These are phyloP conservation scores for Russula ochroleuca DNA, from an alignment of 768 basidiomycete species.

Conservation along the genomic window DNA sequence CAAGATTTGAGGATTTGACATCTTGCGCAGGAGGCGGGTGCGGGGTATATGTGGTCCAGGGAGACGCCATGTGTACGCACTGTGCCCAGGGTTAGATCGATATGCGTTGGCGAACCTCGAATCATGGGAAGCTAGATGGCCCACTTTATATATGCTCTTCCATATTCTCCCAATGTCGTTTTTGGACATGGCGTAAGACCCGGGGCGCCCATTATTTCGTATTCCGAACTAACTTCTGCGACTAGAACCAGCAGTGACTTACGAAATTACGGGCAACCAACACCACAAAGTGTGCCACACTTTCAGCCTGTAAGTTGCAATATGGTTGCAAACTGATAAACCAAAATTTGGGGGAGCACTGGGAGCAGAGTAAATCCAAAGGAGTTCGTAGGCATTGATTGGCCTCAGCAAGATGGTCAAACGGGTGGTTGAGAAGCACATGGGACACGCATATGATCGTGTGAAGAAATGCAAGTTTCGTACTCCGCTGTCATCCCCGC, in stretches of 20 bases:
- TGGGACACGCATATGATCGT: too few relatives aligned
- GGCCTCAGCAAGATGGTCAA: too few relatives aligned
- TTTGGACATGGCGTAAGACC: not conserved
- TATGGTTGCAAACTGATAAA: not conserved
- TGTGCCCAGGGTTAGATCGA: not conserved
- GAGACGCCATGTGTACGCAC: constrained; percentile 2
- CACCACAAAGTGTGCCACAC: not conserved
- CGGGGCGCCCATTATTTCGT: not conserved
- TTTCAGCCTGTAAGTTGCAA: not conserved
- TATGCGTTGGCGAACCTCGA: not conserved
- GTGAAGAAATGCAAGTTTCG: too few relatives aligned
- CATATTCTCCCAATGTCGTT: not conserved
- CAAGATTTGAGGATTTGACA: not conserved
- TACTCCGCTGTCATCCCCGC: too few relatives aligned
- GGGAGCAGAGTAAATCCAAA: too few relatives aligned
- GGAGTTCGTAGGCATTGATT: too few relatives aligned
- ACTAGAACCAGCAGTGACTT: not conserved
- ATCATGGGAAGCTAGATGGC: not conserved
- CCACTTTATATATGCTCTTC: not conserved
- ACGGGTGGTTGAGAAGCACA: too few relatives aligned
- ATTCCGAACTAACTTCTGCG: not conserved
- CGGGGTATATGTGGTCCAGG: not conserved
- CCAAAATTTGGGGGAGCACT: too few relatives aligned
- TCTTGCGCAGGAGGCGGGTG: not conserved
- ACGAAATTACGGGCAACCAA: not conserved